phyloP scores from a whole-genome alignment of 306 rosid genomes.

The Prunus kanzakura region DNA sequence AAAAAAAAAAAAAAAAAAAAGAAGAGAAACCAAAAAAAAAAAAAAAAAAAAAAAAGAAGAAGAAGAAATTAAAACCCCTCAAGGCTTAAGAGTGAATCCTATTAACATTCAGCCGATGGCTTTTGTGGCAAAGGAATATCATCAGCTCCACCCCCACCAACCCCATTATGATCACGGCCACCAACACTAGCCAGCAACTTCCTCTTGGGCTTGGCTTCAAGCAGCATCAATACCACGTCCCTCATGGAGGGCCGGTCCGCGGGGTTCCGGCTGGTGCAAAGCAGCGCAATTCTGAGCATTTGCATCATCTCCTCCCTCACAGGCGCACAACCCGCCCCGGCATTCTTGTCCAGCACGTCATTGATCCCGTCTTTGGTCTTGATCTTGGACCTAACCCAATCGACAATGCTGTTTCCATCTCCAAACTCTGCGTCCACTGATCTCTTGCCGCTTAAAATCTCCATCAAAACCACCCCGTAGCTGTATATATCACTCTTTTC shows the following conservation, averaged over 20 bases:
- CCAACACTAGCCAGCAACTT: slow-evolving; percentile 35
- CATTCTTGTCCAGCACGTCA: slow-evolving; percentile 62
- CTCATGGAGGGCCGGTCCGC: slow-evolving; percentile 88
- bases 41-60: too few species aligned
- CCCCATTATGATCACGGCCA: slow-evolving; percentile 13
- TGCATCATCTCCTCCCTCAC: slow-evolving; percentile 84
- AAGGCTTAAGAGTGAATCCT: slow-evolving; percentile 15
- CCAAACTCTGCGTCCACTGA: slow-evolving; percentile 73
- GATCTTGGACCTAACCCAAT: slow-evolving; percentile 69
- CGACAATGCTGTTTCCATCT: slow-evolving; percentile 83
- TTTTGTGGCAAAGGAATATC: slow-evolving; percentile 54
- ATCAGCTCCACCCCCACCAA: slow-evolving; percentile 19
- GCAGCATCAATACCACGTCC: slow-evolving; percentile 86
- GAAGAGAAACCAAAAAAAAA: neutral
- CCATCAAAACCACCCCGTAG: slow-evolving; percentile 81
- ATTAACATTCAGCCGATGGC: slow-evolving; percentile 49
- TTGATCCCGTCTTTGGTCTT: slow-evolving; percentile 54
- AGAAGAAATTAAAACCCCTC: neutral
- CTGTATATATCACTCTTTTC: slow-evolving; percentile 95
- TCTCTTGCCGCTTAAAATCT: slow-evolving; percentile 63
- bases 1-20: neutral
- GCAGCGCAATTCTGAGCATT: slow-evolving; percentile 81
- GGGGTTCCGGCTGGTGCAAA: slow-evolving; percentile 74
- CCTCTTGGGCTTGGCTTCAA: slow-evolving; percentile 77
- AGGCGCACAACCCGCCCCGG: slow-evolving; percentile 53